These are phyloP conservation scores for Tympanopsis confertula DNA, from an alignment of 2,329 filamentous ascomycete genomes.

Conservation along the genomic window DNA sequence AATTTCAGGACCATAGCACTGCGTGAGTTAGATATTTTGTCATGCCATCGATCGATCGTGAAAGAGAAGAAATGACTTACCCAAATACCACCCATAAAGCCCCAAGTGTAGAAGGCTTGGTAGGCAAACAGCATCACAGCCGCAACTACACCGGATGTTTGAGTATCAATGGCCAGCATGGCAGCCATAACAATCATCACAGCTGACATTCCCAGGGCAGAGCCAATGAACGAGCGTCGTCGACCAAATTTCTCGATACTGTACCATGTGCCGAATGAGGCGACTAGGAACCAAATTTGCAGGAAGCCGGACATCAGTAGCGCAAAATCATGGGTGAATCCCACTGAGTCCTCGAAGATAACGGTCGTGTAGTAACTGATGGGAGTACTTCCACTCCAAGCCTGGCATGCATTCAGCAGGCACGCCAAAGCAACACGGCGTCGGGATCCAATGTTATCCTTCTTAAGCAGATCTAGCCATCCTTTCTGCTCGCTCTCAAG, in stretches of 20 bases:
- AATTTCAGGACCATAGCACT: background rate
- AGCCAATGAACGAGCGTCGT: constrained; percentile 26
- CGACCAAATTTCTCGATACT: constrained; percentile 33
- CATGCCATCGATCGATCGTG: background rate
- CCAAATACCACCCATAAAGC: constrained; percentile 22
- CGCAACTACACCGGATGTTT: constrained; percentile 21
- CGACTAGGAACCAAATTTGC: constrained; percentile 30
- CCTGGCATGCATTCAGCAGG: constrained; percentile 22
- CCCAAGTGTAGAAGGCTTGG: constrained; percentile 25
- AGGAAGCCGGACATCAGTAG: constrained; percentile 39
- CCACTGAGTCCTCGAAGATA: constrained; percentile 30
- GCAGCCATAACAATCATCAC: constrained; percentile 25
- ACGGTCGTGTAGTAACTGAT: constrained; percentile 35
- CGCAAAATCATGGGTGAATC: constrained; percentile 27
- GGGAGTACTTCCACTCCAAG: constrained; percentile 35
- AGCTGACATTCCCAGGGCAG: too few relatives aligned
- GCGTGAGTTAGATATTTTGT: background rate
- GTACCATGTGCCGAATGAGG: constrained; percentile 30
- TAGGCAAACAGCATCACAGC: constrained; percentile 28
- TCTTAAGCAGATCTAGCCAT: constrained; percentile 17
- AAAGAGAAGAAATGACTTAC: constrained; percentile 4
- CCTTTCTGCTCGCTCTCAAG: constrained; percentile 17
- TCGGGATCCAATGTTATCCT: constrained; percentile 17
- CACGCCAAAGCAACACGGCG: constrained; percentile 17
- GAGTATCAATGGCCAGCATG: constrained; percentile 24